Base-by-base conservation (phyloP, 2,329 filamentous ascomycete species). In the Mariannaea sp. region DNA sequence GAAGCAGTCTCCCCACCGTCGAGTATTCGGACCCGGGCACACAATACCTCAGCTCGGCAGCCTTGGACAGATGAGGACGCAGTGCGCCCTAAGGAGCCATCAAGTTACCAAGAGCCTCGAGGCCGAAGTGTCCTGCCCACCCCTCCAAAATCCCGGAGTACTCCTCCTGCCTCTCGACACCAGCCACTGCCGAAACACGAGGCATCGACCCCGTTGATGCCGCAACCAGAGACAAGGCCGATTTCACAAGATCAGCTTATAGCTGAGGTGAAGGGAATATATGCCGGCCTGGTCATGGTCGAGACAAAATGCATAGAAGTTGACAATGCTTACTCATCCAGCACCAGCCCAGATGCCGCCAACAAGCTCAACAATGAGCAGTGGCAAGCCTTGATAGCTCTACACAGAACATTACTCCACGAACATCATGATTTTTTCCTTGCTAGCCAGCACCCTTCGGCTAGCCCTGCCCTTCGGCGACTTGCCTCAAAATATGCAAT, bases 351-450 rank as follows among this genome's bases (percentile, higher is more conserved):
- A n/a, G n/a, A 73, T 1, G 73, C 76, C 2, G 64, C 73, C 0
- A 70, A 74, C 2, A 75, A 77, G 13, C 69, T 86, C 0, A 84
- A 77, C 20, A 75, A 81, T 33, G 85, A 92, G 45, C 89, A 96
- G 62, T 96, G 90, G 88, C 88, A 95, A 59, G 88, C 89, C 0
- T 71, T 97, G 0, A 91, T 96, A 35, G 87, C 88, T 0, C 70
- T 97, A 0, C 93, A 97, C 61, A 79, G 90, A 1, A 94, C 90
- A 0, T 69, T 96, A 0, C 73, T 96, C 0, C 85, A 94, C 57
- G 90, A 96, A 55, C 88, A 93, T 52, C 88, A 92, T 53, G 90
- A 93, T 56, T 93, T 93, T 64, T 92, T 97, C 53, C 75, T 96
- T 1, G 92, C 92, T 0, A 89, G 85, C 0, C 92, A 97, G 61